Percentiles rank a stretch among this genome's conserved stretches.
These are phyloP conservation scores for Pyrenula aspistea DNA, from an alignment of 495 filamentous ascomycete species.

Conservation along the genomic window DNA sequence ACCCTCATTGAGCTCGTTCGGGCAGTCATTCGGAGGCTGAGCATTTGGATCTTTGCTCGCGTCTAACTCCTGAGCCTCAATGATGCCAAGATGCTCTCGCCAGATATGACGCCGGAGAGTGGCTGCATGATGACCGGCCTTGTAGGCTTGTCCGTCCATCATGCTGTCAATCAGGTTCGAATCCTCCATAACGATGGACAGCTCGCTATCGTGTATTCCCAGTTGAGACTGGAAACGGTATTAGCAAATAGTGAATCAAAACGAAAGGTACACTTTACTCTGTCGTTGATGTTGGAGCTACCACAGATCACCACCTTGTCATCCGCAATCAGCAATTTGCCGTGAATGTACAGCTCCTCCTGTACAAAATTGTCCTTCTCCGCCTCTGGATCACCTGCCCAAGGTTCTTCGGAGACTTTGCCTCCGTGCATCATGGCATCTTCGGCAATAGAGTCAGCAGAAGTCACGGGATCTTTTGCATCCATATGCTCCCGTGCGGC, in stretches of 20 bases:
- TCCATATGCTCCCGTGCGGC: conserved; percentile 33
- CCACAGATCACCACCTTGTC: conserved; percentile 76
- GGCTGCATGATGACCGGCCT: conserved; percentile 64
- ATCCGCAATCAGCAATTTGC: conserved; percentile 78
- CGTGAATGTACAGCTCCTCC: conserved; percentile 90
- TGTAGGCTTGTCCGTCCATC: conserved; percentile 70
- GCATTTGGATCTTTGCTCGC: conserved; percentile 65
- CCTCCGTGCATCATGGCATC: conserved; percentile 65
- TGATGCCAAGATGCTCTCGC: conserved; percentile 83
- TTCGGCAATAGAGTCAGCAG: conserved; percentile 58
- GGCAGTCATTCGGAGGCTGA: conserved; percentile 61
- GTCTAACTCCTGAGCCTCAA: conserved; percentile 63
- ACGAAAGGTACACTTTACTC: conserved; percentile 28
- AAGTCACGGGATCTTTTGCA: conserved; percentile 22
- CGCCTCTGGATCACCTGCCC: conserved; percentile 57
- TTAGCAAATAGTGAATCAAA: conserved; percentile 3
- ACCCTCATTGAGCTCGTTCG: conserved; percentile 54
- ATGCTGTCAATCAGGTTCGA: conserved; percentile 53
- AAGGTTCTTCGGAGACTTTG: conserved; percentile 54
- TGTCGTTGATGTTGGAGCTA: conserved; percentile 84
- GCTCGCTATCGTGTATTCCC: conserved; percentile 80
- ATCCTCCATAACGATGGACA: conserved; percentile 90
- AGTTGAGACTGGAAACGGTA: conserved; percentile 52
- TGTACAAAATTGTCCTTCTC: conserved; percentile 84
- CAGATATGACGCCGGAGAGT: conserved; percentile 77